These are phyloP conservation scores for Neurospora sp. DNA, from an alignment of 2,329 filamentous ascomycete genomes.

Conservation along the genomic window DNA sequence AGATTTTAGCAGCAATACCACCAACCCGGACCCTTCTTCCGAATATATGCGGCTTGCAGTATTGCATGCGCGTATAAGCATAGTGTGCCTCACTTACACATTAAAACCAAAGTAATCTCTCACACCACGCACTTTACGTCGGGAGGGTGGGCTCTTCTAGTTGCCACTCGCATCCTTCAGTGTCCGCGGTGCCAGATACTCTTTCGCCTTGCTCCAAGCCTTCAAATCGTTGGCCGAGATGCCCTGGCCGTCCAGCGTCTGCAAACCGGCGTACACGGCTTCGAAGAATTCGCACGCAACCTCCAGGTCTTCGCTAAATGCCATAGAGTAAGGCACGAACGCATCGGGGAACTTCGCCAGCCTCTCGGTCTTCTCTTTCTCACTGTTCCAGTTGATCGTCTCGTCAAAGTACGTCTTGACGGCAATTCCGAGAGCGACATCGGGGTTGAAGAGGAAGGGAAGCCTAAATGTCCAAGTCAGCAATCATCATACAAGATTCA, in stretches of 20 bases:
- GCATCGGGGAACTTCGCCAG: conserved; percentile 40
- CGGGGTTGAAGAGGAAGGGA: conserved; percentile 38
- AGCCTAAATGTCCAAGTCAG: conserved; percentile 10
- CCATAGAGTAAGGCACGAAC: conserved; percentile 48
- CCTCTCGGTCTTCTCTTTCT: conserved; percentile 28
- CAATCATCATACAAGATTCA: not conserved
- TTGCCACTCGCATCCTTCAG: not conserved
- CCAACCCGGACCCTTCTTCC: not conserved
- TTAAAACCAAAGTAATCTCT: not conserved
- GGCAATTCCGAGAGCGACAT: conserved; percentile 68
- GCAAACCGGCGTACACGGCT: conserved; percentile 47
- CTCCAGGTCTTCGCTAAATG: conserved; percentile 50
- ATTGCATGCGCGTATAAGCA: not conserved
- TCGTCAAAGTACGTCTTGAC: conserved; percentile 62
- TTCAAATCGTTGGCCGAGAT: conserved; percentile 36
- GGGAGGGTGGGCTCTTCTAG: not conserved
- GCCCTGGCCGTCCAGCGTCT: conserved; percentile 39
- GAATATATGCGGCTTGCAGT: not conserved
- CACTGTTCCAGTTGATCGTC: conserved; percentile 48
- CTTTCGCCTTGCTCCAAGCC: conserved; percentile 45
- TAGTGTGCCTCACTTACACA: not conserved
- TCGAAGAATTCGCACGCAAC: conserved; percentile 48
- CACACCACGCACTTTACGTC: not conserved
- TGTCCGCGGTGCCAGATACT: conserved; percentile 31
- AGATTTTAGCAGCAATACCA: not conserved